Evolutionary conservation across 2,329 filamentous ascomycete genomes (phyloP), one percentile per base, ranked within the genome.

Genomic region (Aureobasidium mangrovei): DNA sequence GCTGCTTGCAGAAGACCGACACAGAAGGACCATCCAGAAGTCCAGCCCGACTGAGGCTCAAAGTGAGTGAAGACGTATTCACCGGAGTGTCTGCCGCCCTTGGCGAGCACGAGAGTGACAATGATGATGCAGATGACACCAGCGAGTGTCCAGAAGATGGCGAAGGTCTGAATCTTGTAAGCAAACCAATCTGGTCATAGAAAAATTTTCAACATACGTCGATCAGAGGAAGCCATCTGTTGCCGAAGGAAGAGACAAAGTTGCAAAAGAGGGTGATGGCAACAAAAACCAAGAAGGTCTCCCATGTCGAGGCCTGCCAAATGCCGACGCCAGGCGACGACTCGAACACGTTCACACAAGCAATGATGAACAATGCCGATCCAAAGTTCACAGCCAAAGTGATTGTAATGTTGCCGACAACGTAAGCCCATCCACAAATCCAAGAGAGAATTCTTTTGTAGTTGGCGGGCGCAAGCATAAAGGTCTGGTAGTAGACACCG

Each of bases 351-450:
- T 80, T 79, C 64, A 81, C 70, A 60, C 77, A 79, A 43, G 72
- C 74, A 59, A 77, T 70, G 48, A 80, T 66, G 67, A 80, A 79
- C 12, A 76, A 67, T 3, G 77, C 70, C n/a, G 77, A 78, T 64
- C 85, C 86, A 62, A 89, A 90, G 72, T 88, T 87, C 65, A 89
- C 85, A n/a, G 85, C 80, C n/a, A 89, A 74, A 0, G 86, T 89
- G 61, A 91, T 91, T 60, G 84, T 88, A 67, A 89, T 84, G 70
- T 90, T 90, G 56, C 87, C 87, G 49, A 88, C 82, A 18, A 88
- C 79, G 65, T 86, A 90, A 26, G 84, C 74, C 85, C 85, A 90
- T 57, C 85, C 85, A 60, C 82, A 85, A 47, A 86, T 80, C 80
- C 83, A 89, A 32, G 82, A 82, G 12, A 83, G 75, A 12, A 85